Evolutionary conservation across 108 stramenopile species (phyloP), one percentile per base, ranked within the genome.

Genomic region (Nannochloropsis salina): DNA sequence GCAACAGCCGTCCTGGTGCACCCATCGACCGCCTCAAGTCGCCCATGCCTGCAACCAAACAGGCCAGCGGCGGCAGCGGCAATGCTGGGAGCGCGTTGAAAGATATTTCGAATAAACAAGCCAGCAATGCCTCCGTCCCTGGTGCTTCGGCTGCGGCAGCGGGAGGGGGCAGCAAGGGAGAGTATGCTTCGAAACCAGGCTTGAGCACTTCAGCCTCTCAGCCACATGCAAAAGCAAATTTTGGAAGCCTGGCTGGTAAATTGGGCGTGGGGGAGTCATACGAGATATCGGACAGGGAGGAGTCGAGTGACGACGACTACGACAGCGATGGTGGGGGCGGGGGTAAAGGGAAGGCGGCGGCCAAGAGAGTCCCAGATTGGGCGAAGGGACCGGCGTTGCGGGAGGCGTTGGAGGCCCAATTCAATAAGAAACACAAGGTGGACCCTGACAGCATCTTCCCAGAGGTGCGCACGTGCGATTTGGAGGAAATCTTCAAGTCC

Each of bases 401-500:
- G 18, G 90, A 89, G 83, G 90, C 90, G 43, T 45, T 91, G n/a
- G 91, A 91, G 86, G 86, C 87, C 44, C 91, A 91, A 87, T 90
- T 85, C 83, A 88, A 88, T 18, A 90, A 90, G 42, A 83, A 88
- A 21, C 81, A 9, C n/a, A 89, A 88, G 42, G 85, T 90, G 45
- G 90, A 91, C 86, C 90, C 91, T 3, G 91, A 91, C 89, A 85
- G 41, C 44, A 91, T 91, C 5, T 91, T 91, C 89, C 84, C 86
- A 12, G 91, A 91, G 74, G 89, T 91, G 31, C 85, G 87, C 44
- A 90, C 91, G 44, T 91, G 91, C 87, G 85, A 88, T 44, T 89
- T 91, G 41, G 90, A 91, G 85, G 88, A 90, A 31, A 91, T 91
- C 82, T 91, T 91, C 87, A 86, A 89, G n/a, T n/a, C 20, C n/a